Percentiles rank a stretch among this genome's conserved stretches.
Conservation (phyloP, 345 rosid genomes). For the Hevea brasiliensis region DNA sequence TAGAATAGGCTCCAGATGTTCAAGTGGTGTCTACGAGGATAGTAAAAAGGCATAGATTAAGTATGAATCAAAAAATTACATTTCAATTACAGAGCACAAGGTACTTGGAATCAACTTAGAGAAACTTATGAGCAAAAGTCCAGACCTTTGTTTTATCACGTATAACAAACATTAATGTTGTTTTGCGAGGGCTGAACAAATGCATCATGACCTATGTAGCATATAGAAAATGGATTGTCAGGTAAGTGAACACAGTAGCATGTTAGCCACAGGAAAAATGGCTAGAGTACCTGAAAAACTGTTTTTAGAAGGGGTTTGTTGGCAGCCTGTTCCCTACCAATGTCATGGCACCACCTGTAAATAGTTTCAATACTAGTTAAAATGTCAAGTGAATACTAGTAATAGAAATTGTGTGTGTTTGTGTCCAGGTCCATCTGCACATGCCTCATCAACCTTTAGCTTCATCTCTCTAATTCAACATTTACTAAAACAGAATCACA, state of each 20-base stretch:
- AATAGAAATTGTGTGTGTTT: background rate
- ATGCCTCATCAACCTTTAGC: background rate
- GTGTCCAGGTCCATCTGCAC: background rate
- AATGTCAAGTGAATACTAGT: conserved; percentile 8
- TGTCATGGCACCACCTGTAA: conserved; percentile 74
- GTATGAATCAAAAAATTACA: background rate
- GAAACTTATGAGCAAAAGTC: background rate
- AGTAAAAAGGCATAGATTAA: background rate
- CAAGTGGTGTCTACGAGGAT: conserved; percentile 31
- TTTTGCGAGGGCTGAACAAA: conserved; percentile 38
- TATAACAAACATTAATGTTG: conserved; percentile 33
- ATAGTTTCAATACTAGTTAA: conserved; percentile 21
- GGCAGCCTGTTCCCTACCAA: conserved; percentile 42
- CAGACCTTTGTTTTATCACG: conserved; percentile 40
- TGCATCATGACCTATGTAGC: conserved; percentile 35
- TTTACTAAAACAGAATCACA: background rate
- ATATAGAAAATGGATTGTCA: background rate
- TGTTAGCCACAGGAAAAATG: background rate
- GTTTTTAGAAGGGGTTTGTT: conserved; percentile 39
- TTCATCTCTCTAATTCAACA: background rate
- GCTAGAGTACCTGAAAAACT: conserved; percentile 30
- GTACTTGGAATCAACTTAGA: background rate
- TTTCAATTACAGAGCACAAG: background rate
- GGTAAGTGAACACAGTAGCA: background rate
- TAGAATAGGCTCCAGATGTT: conserved; percentile 29